A percentile compares a stretch with the other conserved stretches of the same genome.
Conservation (phyloP, 495 filamentous ascomycete genomes). For the Daldinia decipiens region DNA sequence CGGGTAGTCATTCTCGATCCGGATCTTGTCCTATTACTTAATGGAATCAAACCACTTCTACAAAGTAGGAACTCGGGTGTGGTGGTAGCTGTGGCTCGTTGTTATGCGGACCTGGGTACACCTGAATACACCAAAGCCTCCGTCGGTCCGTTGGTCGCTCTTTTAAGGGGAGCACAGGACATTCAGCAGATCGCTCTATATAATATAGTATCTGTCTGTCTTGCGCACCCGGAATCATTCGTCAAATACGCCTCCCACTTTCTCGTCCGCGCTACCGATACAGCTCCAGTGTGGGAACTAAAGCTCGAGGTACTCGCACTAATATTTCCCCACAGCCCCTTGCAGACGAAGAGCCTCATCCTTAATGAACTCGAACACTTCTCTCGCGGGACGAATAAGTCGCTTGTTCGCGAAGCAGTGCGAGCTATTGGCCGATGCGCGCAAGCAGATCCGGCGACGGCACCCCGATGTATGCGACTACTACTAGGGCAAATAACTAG, state of each 20-base stretch:
- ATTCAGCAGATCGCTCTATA: slow-evolving; percentile 89
- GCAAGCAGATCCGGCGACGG: slow-evolving; percentile 74
- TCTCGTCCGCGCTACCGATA: slow-evolving; percentile 80
- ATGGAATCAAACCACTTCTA: slow-evolving; percentile 81
- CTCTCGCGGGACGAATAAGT: slow-evolving; percentile 77
- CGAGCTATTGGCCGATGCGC: slow-evolving; percentile 93
- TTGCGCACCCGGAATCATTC: slow-evolving; percentile 77
- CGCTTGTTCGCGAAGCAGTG: slow-evolving; percentile 85
- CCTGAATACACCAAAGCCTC: slow-evolving; percentile 73
- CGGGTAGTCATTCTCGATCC: slow-evolving; percentile 74
- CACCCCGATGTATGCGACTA: slow-evolving; percentile 79
- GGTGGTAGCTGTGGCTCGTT: slow-evolving; percentile 84
- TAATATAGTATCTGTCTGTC: slow-evolving; percentile 90
- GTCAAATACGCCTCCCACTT: slow-evolving; percentile 88
- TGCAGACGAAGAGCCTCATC: slow-evolving; percentile 82
- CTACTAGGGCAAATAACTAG: slow-evolving; percentile 86
- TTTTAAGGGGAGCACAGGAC: slow-evolving; percentile 84
- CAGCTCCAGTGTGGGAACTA: slow-evolving; percentile 84
- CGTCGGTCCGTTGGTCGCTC: slow-evolving; percentile 84
- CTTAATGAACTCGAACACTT: slow-evolving; percentile 94
- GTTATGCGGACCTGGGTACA: slow-evolving; percentile 84
- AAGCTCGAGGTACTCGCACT: slow-evolving; percentile 92
- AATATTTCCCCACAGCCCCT: slow-evolving; percentile 82
- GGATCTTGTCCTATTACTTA: slow-evolving; percentile 84
- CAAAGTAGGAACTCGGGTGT: slow-evolving; percentile 94